These are phyloP conservation scores for Exserohilum rostratum DNA, from an alignment of 2,329 filamentous ascomycete species.

Conservation along the genomic window DNA sequence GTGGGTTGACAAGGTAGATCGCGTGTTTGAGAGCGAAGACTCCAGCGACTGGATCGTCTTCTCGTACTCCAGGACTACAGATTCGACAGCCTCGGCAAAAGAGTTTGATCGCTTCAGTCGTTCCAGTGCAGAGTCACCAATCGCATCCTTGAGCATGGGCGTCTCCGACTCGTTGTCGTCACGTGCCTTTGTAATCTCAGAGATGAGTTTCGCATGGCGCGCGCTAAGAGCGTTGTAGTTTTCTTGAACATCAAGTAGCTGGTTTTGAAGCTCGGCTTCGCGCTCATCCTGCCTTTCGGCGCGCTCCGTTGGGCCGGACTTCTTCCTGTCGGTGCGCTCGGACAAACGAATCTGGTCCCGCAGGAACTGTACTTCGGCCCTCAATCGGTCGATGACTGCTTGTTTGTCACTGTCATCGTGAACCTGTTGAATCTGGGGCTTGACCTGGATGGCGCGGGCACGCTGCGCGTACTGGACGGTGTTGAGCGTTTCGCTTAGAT, in stretches of 20 bases:
- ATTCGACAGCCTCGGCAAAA: constrained; percentile 93
- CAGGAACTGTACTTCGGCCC: constrained; percentile 90
- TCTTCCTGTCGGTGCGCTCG: constrained; percentile 69
- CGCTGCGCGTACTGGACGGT: constrained; percentile 96
- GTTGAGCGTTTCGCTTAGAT: constrained; percentile 95
- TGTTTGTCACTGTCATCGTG: constrained; percentile 92
- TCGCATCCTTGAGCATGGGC: constrained; percentile 64
- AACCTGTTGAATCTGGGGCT: constrained; percentile 91
- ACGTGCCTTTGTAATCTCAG: constrained; percentile 86
- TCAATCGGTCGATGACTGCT: constrained; percentile 88
- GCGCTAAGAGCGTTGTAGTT: constrained; percentile 91
- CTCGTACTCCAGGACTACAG: constrained; percentile 96
- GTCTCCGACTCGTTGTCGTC: constrained; percentile 67
- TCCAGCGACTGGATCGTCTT: constrained; percentile 97
- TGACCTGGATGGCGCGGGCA: constrained; percentile 94
- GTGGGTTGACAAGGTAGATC: constrained; percentile 78
- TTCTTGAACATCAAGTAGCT: constrained; percentile 89
- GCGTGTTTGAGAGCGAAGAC: constrained; percentile 86
- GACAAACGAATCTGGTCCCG: constrained; percentile 89
- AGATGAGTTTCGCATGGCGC: constrained; percentile 92
- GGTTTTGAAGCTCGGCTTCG: constrained; percentile 90
- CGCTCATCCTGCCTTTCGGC: constrained; percentile 80
- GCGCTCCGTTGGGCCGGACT: constrained; percentile 67
- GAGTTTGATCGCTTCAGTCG: constrained; percentile 92
- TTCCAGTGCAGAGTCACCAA: constrained; percentile 81